Base-by-base conservation (phyloP, 345 rosid genomes). In the Populus tremula region DNA sequence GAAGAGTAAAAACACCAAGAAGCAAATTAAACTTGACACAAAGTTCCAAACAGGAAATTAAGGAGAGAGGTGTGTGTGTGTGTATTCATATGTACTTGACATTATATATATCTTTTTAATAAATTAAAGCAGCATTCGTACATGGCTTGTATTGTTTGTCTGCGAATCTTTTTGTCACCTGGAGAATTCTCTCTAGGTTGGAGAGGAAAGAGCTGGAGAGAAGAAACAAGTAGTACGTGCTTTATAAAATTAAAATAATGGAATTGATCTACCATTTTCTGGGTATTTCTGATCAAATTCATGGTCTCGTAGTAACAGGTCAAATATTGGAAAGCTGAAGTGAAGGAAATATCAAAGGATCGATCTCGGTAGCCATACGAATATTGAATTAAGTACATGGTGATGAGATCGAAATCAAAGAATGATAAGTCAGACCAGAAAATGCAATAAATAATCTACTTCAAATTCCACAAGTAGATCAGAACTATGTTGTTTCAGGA, bases 71-170 rank as follows among this genome's bases (percentile, higher is more conserved):
- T 2, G 16, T 18, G 20, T 20, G 23, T 0, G 20, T 21, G 36
- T 5, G 36, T 5, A 7, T 54, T 54, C 9, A 56, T 56, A n/a
- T n/a, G 10, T n/a, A n/a, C 63, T 11, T 56, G 63, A 56, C 14
- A 9, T 9, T 38, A 1, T 31, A 6, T 17, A 13, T 31, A 47
- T n/a, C 1, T 74, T 29, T 45, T 61, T 45, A 54, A 64, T 74
- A 20, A 76, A 47, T 29, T 20, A 21, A 65, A 14, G 68, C 36
- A 76, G 67, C 45, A 76, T 59, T 69, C 39, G 29, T 76, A 47
- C 53, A 62, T 77, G 75, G 70, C 75, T 70, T 70, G 38, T 47
- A 45, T 70, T 62, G 56, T 59, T 63, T 77, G 80, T 70, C 80
- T 47, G 62, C 11, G 80, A 77, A 77, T 77, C 75, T 77, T 11